Evolutionary conservation across 2,329 filamentous ascomycete species (phyloP), one percentile per base, ranked within the genome.

Genomic region (Monilinia vaccinii-corymbosi): DNA sequence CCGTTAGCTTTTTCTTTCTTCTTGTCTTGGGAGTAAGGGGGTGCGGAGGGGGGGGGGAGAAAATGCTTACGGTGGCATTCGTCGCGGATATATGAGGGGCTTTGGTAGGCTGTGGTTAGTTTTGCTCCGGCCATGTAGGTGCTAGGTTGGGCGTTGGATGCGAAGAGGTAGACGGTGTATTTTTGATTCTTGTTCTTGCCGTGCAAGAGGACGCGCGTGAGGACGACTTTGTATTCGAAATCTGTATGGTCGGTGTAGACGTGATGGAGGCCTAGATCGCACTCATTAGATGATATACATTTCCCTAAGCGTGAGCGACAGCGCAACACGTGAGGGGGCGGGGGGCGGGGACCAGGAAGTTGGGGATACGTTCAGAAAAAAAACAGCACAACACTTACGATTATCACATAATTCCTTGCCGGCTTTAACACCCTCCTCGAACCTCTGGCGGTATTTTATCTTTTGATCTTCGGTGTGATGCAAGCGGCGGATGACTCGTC

Each of bases 141-240:
- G 61, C 75, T 76, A 0, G 86, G 86, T 16, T 74, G 73, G 13
- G 78, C 74, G 62, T 82, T 78, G 6, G 85, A 87, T 71, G 90
- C 83, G 74, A 84, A 89, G 55, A 92, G 77, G 61, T 78, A 81
- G 2, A 89, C 71, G 0, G 77, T 74, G 45, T 83, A 85, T 38
- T 79, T 82, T 67, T 90, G 82, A 47, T 81, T 81, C 0, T 73
- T 69, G 44, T 80, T 79, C 13, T 75, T 74, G 5, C 66, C 65
- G 16, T 71, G 69, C 62, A 71, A 44, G 69, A 77, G 71, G 73
- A 81, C 69, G 69, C 87, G 81, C 3, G 78, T 78, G 16, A 94
- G 73, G 0, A 78, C 77, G 60, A 89, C 74, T 58, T 85, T 78
- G 73, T 90, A 91, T 4, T 75, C 71, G 70, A 90, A 89, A 51